Evolutionary conservation across 352 stramenopile genomes (phyloP), one percentile per base, ranked within the genome.

Genomic region (Salisapilia sapeloensis): DNA sequence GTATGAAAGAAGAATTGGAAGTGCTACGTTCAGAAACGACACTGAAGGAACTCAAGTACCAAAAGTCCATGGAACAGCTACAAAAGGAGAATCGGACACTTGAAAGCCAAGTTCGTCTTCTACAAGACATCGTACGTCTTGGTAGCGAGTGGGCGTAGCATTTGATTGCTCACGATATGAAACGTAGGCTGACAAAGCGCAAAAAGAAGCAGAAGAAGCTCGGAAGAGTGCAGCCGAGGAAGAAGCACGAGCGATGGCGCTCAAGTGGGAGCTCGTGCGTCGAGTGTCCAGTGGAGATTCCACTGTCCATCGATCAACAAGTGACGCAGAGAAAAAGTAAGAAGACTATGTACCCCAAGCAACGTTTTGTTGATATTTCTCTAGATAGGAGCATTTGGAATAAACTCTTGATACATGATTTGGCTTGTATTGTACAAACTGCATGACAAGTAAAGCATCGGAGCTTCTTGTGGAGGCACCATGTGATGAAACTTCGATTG

Each of bases 191-290:
- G 51, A 47, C 4, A 61, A 60, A 16, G 61, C 67, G 2, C 59
- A 77, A 33, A 24, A 77, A 3, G 64, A 80, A 33, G 59, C 45
- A 4, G 61, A 80, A 8, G 55, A 55, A 7, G 42, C 46, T 23
- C 64, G 46, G 15, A 36, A 50, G 12, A 39, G 44, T 14, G 61
- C 56, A 4, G 21, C 42, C 3, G 48, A 71, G 18, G 58, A 41
- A 6, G 64, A 83, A 34, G 63, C 80, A 16, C 61, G 61, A 24
- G 67, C 72, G 50, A 76, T 79, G 40, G 67, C 57, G 3, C 36
- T 83, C 22, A 79, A 83, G 29, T 83, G 64, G 63, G 67, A 83
- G 38, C 50, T 83, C 8, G 59, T 83, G 23, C 67, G 67, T n/a
- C n/a, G n/a, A n/a, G n/a, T n/a, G n/a, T n/a, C n/a, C n/a, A n/a